Evolutionary conservation across 2,329 filamentous ascomycete species (phyloP).

Genomic region (Claviceps africana): DNA sequence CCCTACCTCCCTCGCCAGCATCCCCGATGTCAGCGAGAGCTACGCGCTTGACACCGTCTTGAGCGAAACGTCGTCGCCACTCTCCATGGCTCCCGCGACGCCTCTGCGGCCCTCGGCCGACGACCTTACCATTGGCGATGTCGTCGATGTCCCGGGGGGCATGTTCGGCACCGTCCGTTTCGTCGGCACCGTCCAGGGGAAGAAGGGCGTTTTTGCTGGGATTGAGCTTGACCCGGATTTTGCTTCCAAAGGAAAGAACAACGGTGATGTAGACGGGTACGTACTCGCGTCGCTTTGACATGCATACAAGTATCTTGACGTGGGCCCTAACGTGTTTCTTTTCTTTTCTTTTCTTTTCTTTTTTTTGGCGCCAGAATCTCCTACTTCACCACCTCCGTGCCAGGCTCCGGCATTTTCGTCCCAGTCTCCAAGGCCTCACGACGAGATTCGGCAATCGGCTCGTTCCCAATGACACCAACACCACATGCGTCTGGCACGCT

Average conservation of each 20-base stretch:
- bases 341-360: slow-evolving; percentile 5
- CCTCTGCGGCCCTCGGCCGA: slow-evolving; percentile 37
- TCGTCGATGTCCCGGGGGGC: slow-evolving; percentile 81
- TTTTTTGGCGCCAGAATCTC: slow-evolving; percentile 32
- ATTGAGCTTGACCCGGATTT: slow-evolving; percentile 77
- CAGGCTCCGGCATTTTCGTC: slow-evolving; percentile 85
- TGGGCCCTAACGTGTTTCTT: background rate
- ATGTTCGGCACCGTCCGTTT: slow-evolving; percentile 89
- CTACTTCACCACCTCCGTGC: slow-evolving; percentile 69
- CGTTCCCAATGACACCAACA: slow-evolving; percentile 53
- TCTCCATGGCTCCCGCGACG: slow-evolving; percentile 36
- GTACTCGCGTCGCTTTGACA: slow-evolving; percentile 12
- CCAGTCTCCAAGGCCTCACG: slow-evolving; percentile 68
- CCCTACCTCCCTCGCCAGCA: slow-evolving; percentile 44
- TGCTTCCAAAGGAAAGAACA: slow-evolving; percentile 81
- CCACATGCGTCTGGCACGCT: slow-evolving; percentile 45
- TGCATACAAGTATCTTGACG: background rate
- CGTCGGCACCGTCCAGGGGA: slow-evolving; percentile 72
- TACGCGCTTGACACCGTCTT: slow-evolving; percentile 45
- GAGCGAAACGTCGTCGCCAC: slow-evolving; percentile 17
- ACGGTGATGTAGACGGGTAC: slow-evolving; percentile 88
- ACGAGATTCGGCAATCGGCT: slow-evolving; percentile 40
- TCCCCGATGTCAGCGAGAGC: slow-evolving; percentile 51
- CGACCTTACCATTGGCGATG: slow-evolving; percentile 59
- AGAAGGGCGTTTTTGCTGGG: slow-evolving; percentile 82